phyloP scores from a whole-genome alignment of 345 rosid genomes.

The Salix suchowensis region DNA sequence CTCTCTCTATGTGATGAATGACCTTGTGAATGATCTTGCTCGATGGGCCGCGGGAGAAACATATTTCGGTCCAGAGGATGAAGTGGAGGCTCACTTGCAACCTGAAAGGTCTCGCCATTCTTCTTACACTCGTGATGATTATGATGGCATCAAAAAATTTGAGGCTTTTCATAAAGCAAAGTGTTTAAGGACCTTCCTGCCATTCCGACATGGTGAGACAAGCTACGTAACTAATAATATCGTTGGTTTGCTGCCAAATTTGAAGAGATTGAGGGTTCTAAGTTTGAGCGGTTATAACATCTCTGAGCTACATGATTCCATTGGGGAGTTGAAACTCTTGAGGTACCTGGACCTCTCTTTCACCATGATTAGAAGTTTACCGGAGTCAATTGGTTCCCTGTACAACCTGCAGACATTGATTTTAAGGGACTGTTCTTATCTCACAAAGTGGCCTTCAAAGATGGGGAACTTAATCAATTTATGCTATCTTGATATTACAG shows the following conservation, averaged over 20 bases:
- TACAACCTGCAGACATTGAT: constrained; percentile 27
- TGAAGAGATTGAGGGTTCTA: neutral
- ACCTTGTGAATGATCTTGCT: constrained; percentile 18
- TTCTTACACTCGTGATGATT: neutral
- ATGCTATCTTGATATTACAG: constrained; percentile 27
- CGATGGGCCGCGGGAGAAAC: constrained; percentile 2
- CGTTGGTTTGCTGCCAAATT: neutral
- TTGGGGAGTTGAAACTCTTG: constrained; percentile 1
- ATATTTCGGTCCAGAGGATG: constrained; percentile 5
- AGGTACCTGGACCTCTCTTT: constrained; percentile 6
- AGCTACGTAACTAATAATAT: neutral
- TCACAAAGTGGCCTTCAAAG: constrained; percentile 29
- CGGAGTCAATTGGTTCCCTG: neutral
- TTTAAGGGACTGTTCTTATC: constrained; percentile 17
- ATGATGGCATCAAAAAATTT: constrained; percentile 5
- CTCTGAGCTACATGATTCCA: neutral
- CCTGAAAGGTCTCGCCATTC: constrained; percentile 1
- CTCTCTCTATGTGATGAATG: constrained; percentile 14
- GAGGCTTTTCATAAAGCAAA: neutral
- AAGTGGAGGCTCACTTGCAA: neutral
- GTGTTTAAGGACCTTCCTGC: neutral
- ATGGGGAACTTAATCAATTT: constrained; percentile 33
- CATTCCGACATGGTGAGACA: neutral
- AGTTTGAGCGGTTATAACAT: neutral
- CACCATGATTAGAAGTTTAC: constrained; percentile 5